Base-by-base conservation (phyloP, 2,329 filamentous ascomycete genomes). In the Penicillium concentricum region DNA sequence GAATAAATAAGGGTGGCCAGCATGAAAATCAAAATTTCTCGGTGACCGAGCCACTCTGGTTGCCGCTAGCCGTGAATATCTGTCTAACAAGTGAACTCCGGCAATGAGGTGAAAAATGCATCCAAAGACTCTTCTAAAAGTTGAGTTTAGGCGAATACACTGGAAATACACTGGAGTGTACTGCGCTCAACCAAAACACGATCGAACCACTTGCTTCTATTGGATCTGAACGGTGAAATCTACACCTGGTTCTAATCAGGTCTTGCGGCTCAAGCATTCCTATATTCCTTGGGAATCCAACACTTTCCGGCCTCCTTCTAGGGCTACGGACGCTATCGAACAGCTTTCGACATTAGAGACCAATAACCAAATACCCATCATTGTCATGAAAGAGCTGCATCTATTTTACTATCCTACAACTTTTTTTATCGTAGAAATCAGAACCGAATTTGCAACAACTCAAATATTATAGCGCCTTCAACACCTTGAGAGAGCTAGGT, bases 1-100 rank as follows among this genome's bases (percentile, higher is more conserved):
- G 16, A 65, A 66, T 28, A 67, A 72, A 58, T 72, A 67, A 66
- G 34, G 20, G 5, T n/a, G 24, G 18, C 9, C 18, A 8, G 6
- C 5, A 38, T 37, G 42, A 18, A 41, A 24, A 37, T 8, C n/a
- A 58, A 46, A 18, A 15, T 24, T 2, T 4, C 30, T 32, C 10
- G 12, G 10, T 35, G 38, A 18, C 24, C 30, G n/a, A 24, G 12
- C 22, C 5, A 44, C 32, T 16, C 35, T 15, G 42, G 30, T 48
- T 37, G 38, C 38, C 12, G n/a, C 20, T 30, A 18, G n/a, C 22
- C 13, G 13, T 26, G n/a, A n/a, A 41, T n/a, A 16, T 39, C 18
- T 28, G 35, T 22, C 28, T 39, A 22, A n/a, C 38, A n/a, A 18
- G 13, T 28, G 8, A 41, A 42, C 4, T n/a, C 8, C 22, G 22